A percentile compares a stretch with the other conserved stretches of the same genome.
Conservation (phyloP, 2,329 filamentous ascomycete species). For the Alternaria arbusti region DNA sequence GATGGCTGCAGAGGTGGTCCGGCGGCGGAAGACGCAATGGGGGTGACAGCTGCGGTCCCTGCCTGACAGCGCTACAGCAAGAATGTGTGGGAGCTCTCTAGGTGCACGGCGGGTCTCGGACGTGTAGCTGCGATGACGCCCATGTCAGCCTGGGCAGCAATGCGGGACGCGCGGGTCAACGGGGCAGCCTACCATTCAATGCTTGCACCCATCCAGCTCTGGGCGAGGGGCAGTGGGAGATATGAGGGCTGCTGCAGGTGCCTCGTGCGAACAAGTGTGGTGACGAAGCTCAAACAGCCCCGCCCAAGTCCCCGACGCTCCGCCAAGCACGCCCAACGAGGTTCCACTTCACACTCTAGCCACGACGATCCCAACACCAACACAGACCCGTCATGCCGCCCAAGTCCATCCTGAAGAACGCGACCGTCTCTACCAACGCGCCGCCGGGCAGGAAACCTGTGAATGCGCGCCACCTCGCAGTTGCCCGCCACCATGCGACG, state of each 20-base stretch:
- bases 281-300: constrained; percentile 28
- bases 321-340: constrained; percentile 13
- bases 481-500: constrained; percentile 81
- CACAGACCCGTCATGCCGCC: constrained; percentile 40
- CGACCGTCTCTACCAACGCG: constrained; percentile 20
- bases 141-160: constrained; percentile 18
- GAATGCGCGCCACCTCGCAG: constrained; percentile 58
- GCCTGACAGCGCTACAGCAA: constrained; percentile 12
- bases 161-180: constrained; percentile 16
- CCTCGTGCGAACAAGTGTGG: constrained; percentile 18
- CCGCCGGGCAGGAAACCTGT: constrained; percentile 35
- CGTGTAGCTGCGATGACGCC: constrained; percentile 21
- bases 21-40: constrained; percentile 7
- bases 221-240: constrained; percentile 12
- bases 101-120: constrained; percentile 18
- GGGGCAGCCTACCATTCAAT: constrained; percentile 9
- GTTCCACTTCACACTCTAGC: constrained; percentile 12
- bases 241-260: constrained; percentile 18
- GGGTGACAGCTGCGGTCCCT: constrained; percentile 19
- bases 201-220: constrained; percentile 15
- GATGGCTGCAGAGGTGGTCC: background rate
- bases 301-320: constrained; percentile 15
- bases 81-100: constrained; percentile 1
- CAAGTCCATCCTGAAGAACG: constrained; percentile 54
- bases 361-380: constrained; percentile 11